Evolutionary conservation across 148 eudicot genomes (phyloP), one percentile per base, ranked within the genome.

Genomic region (Rhododendron molle): DNA sequence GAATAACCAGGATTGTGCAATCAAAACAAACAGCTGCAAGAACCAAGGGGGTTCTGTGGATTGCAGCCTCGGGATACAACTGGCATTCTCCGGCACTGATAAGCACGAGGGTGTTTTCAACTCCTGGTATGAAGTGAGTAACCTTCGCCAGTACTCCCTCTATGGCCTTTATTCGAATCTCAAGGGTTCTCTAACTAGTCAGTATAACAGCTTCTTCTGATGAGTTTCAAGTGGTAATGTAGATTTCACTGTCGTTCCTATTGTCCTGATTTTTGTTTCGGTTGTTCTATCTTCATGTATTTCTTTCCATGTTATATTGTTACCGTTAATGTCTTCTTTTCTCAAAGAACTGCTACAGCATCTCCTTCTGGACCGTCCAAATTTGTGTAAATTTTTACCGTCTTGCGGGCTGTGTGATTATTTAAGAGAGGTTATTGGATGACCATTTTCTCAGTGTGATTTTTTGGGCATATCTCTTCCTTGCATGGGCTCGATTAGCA

Each of bases 81-180:
- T 95, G 21, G 98, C 98, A 2, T 96, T 96, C 87, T 95, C 99
- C 1, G 98, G 98, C 82, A 96, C 98, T 1, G 98, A 96, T 85
- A 96, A 95, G 88, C 95, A 96, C 28, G 88, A 86, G 36, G 28
- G 91, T 6, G 97, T 94, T 84, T 90, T 94, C 58, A 96, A 96
- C 90, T 94, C 98, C 9, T 96, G 98, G 95, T 93, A 95, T 84
- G 96, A 93, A 89, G 95, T 94, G 69, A 88, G 90, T 81, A 96
- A 93, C 69, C 97, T 96, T 43, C 94, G 96, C 8, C 96, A 92
- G 87, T 96, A 93, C 88, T 96, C 96, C 8, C 91, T 95, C 3
- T 93, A 86, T 85, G 93, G 95, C 73, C 92, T 94, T 38, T 96
- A 93, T 84, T 90, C 92, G 23, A 92, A 91, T 89, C 91, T 96